Conservation (phyloP, 2,329 filamentous ascomycete species). For the Dothidotthia symphoricarpi region DNA sequence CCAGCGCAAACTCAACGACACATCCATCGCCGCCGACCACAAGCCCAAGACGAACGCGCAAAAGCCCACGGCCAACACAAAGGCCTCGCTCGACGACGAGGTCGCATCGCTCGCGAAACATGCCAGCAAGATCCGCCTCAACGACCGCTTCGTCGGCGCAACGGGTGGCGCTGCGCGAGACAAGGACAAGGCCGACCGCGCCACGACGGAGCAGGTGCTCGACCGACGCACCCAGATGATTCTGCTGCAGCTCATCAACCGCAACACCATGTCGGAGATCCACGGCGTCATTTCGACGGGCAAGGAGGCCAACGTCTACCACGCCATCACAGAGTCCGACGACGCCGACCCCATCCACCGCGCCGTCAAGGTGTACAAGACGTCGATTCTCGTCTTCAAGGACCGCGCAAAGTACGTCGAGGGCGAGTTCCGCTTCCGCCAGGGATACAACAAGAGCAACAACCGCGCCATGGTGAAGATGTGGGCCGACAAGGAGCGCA, state of each 20-base stretch:
- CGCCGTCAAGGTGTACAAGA: slow-evolving; percentile 99
- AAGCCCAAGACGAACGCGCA: slow-evolving; percentile 71
- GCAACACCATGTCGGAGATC: slow-evolving; percentile 82
- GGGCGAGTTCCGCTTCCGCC: slow-evolving; percentile 87
- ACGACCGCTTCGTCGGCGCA: slow-evolving; percentile 56
- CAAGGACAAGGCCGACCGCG: slow-evolving; percentile 88
- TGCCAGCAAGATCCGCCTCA: slow-evolving; percentile 79
- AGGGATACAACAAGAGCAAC: slow-evolving; percentile 90
- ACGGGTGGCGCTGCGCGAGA: slow-evolving; percentile 50
- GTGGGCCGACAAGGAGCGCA: slow-evolving; percentile 98
- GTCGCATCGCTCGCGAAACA: slow-evolving; percentile 80
- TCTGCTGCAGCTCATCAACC: slow-evolving; percentile 91
- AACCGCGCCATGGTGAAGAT: slow-evolving; percentile 97
- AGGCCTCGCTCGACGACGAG: slow-evolving; percentile 80
- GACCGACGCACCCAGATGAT: slow-evolving; percentile 96
- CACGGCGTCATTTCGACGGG: slow-evolving; percentile 95
- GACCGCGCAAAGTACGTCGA: slow-evolving; percentile 94
- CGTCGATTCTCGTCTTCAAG: slow-evolving; percentile 95
- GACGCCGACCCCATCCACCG: slow-evolving; percentile 60
- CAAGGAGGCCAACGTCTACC: slow-evolving; percentile 98
- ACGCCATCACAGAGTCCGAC: slow-evolving; percentile 67
- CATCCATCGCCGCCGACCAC: slow-evolving; percentile 49
- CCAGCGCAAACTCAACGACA: slow-evolving; percentile 66
- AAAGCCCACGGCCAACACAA: slow-evolving; percentile 71
- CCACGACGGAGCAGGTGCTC: slow-evolving; percentile 90